Percentiles rank a stretch among this genome's conserved stretches.
Evolutionary conservation across 1,284 basidiomycete species (phyloP).

Genomic region (Tylopilus orsonianus): DNA sequence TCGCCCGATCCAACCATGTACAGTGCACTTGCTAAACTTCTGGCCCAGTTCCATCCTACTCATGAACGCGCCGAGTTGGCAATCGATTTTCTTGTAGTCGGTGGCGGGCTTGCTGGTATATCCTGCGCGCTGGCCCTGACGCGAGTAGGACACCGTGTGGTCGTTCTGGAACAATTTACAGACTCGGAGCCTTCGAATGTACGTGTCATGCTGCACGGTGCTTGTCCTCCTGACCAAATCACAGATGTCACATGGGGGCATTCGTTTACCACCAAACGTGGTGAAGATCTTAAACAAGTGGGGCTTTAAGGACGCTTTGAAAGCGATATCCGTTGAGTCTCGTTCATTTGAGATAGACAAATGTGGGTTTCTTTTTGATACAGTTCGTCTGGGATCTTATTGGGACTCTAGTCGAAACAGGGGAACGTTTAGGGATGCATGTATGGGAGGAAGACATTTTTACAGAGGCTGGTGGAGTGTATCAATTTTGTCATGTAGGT

Average conservation of each 20-base stretch:
- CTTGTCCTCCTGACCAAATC: background rate
- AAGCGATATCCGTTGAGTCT: conserved; percentile 39
- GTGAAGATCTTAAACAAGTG: conserved; percentile 57
- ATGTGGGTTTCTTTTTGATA: conserved; percentile 33
- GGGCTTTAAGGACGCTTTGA: conserved; percentile 46
- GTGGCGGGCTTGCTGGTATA: conserved; percentile 53
- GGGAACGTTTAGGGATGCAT: conserved; percentile 50
- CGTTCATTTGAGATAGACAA: conserved; percentile 39
- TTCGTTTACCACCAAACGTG: conserved; percentile 54
- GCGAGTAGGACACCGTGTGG: conserved; percentile 54
- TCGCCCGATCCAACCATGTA: background rate
- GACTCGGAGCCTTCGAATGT: conserved; percentile 36
- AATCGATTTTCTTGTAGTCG: conserved; percentile 50
- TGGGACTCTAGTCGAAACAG: conserved; percentile 39
- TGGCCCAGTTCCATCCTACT: conserved; percentile 16
- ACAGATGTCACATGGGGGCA: conserved; percentile 37
- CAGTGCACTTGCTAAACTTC: no score
- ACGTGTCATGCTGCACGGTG: conserved; percentile 10
- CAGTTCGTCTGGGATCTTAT: conserved; percentile 7
- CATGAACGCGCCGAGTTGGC: conserved; percentile 23
- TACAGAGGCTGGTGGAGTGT: conserved; percentile 54
- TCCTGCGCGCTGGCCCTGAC: conserved; percentile 53
- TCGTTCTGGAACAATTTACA: conserved; percentile 49
- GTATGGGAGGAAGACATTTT: conserved; percentile 55
- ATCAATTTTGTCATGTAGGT: conserved; percentile 50